Conservation (phyloP, 805 yeast genomes). For the Yueomyces sinensis region DNA sequence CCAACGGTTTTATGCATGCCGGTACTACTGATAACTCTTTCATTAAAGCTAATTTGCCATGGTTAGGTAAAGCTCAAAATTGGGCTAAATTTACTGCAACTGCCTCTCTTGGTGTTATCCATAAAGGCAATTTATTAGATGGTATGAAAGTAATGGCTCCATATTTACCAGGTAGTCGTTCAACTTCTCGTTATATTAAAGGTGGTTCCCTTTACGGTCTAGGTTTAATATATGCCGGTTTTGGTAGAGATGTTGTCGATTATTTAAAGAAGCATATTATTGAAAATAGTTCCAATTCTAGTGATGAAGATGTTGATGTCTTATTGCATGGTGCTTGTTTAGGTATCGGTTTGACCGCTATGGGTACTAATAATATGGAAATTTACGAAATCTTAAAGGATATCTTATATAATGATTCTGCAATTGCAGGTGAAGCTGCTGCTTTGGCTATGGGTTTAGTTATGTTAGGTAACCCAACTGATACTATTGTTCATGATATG, state of each 20-base stretch:
- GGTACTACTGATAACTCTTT: conserved; percentile 95
- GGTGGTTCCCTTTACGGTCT: conserved; percentile 93
- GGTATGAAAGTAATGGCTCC: conserved; percentile 82
- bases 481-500: conserved; percentile 63
- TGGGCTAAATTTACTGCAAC: conserved; percentile 98
- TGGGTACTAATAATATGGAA: conserved; percentile 69
- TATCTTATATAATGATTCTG: conserved; percentile 79
- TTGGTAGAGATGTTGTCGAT: conserved; percentile 76
- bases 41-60: conserved; percentile 79
- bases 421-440: conserved; percentile 92
- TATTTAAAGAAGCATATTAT: conserved; percentile 62
- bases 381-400: conserved; percentile 74
- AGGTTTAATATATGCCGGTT: conserved; percentile 92
- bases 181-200: conserved; percentile 65
- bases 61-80: conserved; percentile 95
- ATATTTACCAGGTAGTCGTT: conserved; percentile 66
- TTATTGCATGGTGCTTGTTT: conserved; percentile 90
- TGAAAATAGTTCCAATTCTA: conserved; percentile 45
- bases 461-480: conserved; percentile 82
- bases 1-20: conserved; percentile 88
- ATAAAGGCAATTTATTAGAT: conserved; percentile 84
- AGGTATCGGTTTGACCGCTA: conserved; percentile 93
- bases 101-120: conserved; percentile 95
- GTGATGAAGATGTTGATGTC: conserved; percentile 62
- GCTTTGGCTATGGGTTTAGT: conserved; percentile 93